Base-by-base conservation (phyloP, 768 basidiomycete species). In the Podaxis sp. region DNA sequence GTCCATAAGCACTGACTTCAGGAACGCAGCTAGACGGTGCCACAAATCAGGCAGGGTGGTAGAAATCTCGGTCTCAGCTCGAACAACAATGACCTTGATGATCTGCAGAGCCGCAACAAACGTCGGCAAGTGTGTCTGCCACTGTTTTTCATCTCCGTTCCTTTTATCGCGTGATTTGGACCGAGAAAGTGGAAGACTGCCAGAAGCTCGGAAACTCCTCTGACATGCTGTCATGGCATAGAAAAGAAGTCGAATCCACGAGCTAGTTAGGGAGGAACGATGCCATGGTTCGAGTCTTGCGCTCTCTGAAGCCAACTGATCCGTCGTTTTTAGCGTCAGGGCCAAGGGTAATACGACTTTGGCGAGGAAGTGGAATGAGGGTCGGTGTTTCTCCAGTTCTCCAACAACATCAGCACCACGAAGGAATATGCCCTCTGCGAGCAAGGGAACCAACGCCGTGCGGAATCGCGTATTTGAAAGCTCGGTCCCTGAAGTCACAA, bases 11-110 rank as follows among this genome's bases (percentile, higher is more conserved):
- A 83, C 73, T 0, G 76, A 71, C 65, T 74, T 80, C 52, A 91
- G 71, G 57, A 88, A 82, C 1, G 73, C 63, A 2, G 82, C 83
- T n/a, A 92, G 63, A n/a, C 85, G 79, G 19, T 76, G 72, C 90
- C 90, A 93, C 19, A 88, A 75, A 11, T 83, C 84, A 15, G 85
- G 82, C 9, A 87, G 68, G 38, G 77, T 71, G 0, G 73, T 71
- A 2, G 85, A 84, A 15, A 92, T 75, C 52, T 90, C 89, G 19
- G 78, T 75, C 53, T 83, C 83, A 0, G 84, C 89, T 17, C 87
- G 84, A 52, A 91, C 74, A 15, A 90, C 66, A 66, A 92, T 82
- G 33, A 84, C 74, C 68, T 92, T 92, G 66, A 92, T 73, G 15
- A 88, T 78, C 70, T 92, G 90, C 26, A 92, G 68, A 0, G 84